Base-by-base conservation (phyloP, 805 yeast species). In the Ogataea minuta region DNA sequence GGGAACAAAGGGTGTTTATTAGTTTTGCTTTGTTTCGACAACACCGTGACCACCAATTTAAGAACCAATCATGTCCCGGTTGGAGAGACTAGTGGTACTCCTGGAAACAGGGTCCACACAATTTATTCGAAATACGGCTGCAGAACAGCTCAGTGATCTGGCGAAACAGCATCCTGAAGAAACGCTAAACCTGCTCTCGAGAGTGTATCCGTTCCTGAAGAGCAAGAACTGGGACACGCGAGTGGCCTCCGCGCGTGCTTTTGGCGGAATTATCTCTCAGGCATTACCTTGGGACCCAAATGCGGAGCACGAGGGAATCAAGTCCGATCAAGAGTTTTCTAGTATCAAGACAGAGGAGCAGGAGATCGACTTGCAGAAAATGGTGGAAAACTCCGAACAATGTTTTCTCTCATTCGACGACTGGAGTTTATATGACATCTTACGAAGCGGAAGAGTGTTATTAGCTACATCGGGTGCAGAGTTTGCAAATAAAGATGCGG, bases 161-260 rank as follows among this genome's bases (percentile, higher is more conserved):
- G 97, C 96, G 19, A 84, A 84, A 60, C 84, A 84, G 29, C 98
- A 93, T 56, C 96, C 98, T 0, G 98, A 91, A 56, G 98, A 93
- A 54, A 77, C 86, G 14, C 71, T 88, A 37, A 83, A 83, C 42
- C 66, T 93, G 28, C 66, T 93, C 23, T 87, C 95, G 11, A 72
- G 98, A 43, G 95, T 93, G 1, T 87, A 89, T 53, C 98, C 99
- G 0, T 93, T 80, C 59, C 70, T 93, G 43, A 76, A 79, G 54
- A 79, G 88, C 17, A 74, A 71, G 42, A 88, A 82, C 63, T 93
- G 99, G 99, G 99, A 93, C 60, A 90, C 99, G 0, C 74, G 99
- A 59, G 82, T 85, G 1, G 81, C 98, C 1, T 93, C 99, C 1
- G 96, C 97, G 1, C 70, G 88, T 39, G 98, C 99, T 0, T 76